phyloP scores from a whole-genome alignment of 1,284 basidiomycete species.

The Moesziomyces sp. region DNA sequence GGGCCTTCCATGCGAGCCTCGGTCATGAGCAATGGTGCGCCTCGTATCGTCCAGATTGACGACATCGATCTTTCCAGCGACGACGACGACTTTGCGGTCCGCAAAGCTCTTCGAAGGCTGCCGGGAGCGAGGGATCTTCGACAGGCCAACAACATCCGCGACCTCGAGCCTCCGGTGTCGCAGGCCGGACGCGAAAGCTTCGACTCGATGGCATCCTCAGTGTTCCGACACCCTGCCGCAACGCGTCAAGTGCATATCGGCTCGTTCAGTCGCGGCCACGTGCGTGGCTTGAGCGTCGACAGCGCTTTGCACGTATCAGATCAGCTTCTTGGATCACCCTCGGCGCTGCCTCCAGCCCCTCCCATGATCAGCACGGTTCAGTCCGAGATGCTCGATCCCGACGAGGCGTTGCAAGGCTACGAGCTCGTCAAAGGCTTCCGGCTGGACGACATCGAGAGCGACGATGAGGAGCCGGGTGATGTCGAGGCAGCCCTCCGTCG shows the following conservation, averaged over 20 bases:
- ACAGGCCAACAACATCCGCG: constrained; percentile 54
- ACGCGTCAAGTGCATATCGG: constrained; percentile 20
- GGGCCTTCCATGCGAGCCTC: constrained; percentile 22
- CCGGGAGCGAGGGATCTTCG: constrained; percentile 62
- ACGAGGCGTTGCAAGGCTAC: constrained; percentile 60
- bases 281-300: constrained; percentile 35
- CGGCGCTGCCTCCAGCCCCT: constrained; percentile 12
- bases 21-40: constrained; percentile 31
- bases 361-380: constrained; percentile 52
- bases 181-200: constrained; percentile 37
- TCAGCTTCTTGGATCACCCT: constrained; percentile 6
- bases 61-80: constrained; percentile 65
- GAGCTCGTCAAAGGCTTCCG: constrained; percentile 63
- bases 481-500: constrained; percentile 60
- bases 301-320: constrained; percentile 19
- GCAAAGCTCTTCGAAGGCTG: constrained; percentile 56
- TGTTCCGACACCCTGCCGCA: constrained; percentile 22
- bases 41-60: constrained; percentile 63
- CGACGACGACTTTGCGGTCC: constrained; percentile 61
- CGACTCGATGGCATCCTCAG: constrained; percentile 49
- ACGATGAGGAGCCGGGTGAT: constrained; percentile 60
- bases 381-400: constrained; percentile 60
- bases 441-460: constrained; percentile 54
- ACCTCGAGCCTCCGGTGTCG: constrained; percentile 36
- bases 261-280: constrained; percentile 26